Evolutionary conservation across 2,329 filamentous ascomycete species (phyloP), one percentile per base, ranked within the genome.

Genomic region (Lachnellula cervina): DNA sequence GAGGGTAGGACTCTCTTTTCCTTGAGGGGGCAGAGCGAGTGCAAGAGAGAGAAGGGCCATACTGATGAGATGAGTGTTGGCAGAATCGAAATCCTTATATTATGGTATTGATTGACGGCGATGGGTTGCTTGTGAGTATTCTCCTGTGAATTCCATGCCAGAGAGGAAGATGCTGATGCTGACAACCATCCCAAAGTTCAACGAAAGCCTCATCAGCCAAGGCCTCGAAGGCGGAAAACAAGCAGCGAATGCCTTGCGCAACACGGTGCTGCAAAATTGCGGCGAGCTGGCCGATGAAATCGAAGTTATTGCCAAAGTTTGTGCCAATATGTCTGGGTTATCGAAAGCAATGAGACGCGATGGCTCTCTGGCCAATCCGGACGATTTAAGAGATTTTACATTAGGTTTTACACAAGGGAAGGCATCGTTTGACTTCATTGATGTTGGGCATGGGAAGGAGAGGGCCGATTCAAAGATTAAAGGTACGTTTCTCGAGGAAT

Each of bases 371-470:
- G 72, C 74, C 13, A 74, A 66, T 55, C 69, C 75, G 37, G 66
- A 66, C n/a, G 72, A 76, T 42, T 69, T 86, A 23, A 77, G 73
- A 56, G 77, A 85, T 49, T 87, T 86, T 70, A 75, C 77, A 25
- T 65, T 76, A 56, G 84, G 80, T 38, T 87, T 86, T 71, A 83
- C 78, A 49, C 81, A 83, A 68, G 77, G 74, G 57, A 77, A 78
- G 60, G 74, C 80, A 9, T 77, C 77, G 11, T 84, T 86, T 71
- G 81, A 86, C 68, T 86, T 85, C 71, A 73, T 86, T 55, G 82
- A 87, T 64, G 77, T 86, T 52, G 82, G 83, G 35, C 71, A 76
- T 61, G 77, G 77, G 45, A 83, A 83, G 66, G 81, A 84, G 63
- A 74, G 79, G 49, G 77, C 79, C 7, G 80, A 83, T 65, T 76